Percentiles rank a stretch among this genome's conserved stretches.
Evolutionary conservation across 495 filamentous ascomycete species (phyloP).

Genomic region (Xylaria nigripes): DNA sequence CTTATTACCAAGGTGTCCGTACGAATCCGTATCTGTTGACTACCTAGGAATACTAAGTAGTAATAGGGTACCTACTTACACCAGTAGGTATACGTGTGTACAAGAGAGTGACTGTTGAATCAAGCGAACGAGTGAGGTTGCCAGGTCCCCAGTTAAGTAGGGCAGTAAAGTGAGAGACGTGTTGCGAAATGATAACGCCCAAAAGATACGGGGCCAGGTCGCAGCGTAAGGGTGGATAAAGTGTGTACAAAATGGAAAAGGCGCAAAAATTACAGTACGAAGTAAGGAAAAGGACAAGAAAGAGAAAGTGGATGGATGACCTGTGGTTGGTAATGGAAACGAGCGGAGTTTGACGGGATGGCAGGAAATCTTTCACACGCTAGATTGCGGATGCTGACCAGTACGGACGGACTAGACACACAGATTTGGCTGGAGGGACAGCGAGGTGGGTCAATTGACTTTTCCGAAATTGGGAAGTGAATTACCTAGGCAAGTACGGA

Average conservation of each 20-base stretch:
- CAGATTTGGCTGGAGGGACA: not conserved
- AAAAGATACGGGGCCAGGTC: too few relatives aligned
- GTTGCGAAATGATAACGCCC: too few relatives aligned
- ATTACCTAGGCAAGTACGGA: not conserved
- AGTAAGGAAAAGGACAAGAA: slow-evolving; percentile 1
- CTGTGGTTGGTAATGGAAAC: slow-evolving; percentile 7
- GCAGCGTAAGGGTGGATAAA: too few relatives aligned
- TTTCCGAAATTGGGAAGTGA: slow-evolving; percentile 9
- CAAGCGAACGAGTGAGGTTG: not conserved
- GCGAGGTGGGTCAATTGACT: slow-evolving; percentile 6
- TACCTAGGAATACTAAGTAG: not conserved
- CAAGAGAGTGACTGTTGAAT: not conserved
- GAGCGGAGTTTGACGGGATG: slow-evolving; percentile 9
- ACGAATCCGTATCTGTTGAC: not conserved
- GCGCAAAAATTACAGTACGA: not conserved
- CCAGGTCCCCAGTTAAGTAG: too few relatives aligned
- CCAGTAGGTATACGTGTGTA: not conserved
- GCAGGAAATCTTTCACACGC: not conserved
- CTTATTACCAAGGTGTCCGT: not conserved
- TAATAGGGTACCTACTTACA: not conserved
- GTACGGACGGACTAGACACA: too few relatives aligned
- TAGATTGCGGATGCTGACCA: not conserved
- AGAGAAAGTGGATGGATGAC: not conserved
- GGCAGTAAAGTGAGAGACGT: too few relatives aligned
- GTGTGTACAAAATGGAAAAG: not conserved